Conservation (phyloP, 1,284 basidiomycete species). For the Ganoderma lingzhi region DNA sequence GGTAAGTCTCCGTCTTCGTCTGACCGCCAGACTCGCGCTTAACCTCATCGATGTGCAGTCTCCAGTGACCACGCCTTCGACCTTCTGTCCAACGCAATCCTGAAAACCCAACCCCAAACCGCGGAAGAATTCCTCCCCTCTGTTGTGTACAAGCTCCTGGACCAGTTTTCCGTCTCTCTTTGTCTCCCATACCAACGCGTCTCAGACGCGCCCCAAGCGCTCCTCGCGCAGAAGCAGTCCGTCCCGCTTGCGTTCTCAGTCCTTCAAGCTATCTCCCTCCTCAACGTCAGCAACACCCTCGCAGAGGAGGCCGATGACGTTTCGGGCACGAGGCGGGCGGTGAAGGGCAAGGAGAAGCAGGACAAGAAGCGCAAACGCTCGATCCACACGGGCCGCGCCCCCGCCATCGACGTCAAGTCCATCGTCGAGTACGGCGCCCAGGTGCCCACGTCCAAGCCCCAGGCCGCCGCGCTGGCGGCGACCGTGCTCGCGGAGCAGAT, state of each 20-base stretch:
- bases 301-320: slow-evolving; percentile 11
- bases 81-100: background rate
- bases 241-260: slow-evolving; percentile 24
- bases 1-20: background rate
- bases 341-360: background rate
- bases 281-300: slow-evolving; percentile 9
- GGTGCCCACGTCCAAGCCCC: slow-evolving; percentile 20
- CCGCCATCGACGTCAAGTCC: slow-evolving; percentile 34
- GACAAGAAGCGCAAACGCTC: slow-evolving; percentile 11
- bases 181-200: slow-evolving; percentile 14
- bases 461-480: slow-evolving; percentile 35
- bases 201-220: slow-evolving; percentile 6
- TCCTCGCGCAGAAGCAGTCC: slow-evolving; percentile 15
- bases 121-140: slow-evolving; percentile 17
- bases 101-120: background rate
- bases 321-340: background rate
- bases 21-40: no score
- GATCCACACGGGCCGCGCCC: slow-evolving; percentile 16
- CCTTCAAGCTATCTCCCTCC: slow-evolving; percentile 19
- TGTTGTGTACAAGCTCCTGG: slow-evolving; percentile 46
- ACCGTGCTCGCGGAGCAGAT: slow-evolving; percentile 28
- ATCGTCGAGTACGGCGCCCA: slow-evolving; percentile 38
- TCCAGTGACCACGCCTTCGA: background rate
- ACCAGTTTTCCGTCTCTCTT: slow-evolving; percentile 17
- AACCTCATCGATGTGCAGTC: background rate